These are phyloP conservation scores for Neonectria faginata DNA, from an alignment of 2,329 filamentous ascomycete species.

Conservation along the genomic window DNA sequence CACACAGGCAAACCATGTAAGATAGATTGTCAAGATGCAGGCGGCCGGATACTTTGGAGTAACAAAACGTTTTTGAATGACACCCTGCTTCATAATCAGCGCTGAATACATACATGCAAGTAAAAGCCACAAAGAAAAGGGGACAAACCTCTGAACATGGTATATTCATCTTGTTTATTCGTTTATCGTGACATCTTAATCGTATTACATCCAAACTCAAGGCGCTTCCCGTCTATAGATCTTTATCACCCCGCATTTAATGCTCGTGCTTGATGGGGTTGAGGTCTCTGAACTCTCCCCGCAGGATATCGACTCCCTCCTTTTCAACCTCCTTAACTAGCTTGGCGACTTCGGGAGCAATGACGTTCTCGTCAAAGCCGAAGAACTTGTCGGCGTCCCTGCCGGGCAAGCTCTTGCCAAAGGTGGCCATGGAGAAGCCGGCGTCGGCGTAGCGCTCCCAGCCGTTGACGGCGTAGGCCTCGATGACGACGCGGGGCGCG, in stretches of 20 bases:
- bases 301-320: conserved; percentile 47
- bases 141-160: conserved; percentile 11
- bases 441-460: conserved; percentile 73
- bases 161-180: conserved; percentile 29
- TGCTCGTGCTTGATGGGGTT: conserved; percentile 43
- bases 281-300: conserved; percentile 49
- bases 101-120: background rate
- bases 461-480: conserved; percentile 68
- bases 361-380: conserved; percentile 62
- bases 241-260: conserved; percentile 18
- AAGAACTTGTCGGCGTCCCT: conserved; percentile 67
- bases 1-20: background rate
- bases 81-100: background rate
- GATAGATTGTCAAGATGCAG: background rate
- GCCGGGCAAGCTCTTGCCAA: conserved; percentile 67
- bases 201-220: conserved; percentile 32
- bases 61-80: background rate
- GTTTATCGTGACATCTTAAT: conserved; percentile 24
- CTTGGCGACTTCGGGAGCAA: conserved; percentile 51
- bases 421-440: conserved; percentile 63
- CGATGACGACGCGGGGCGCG: conserved; percentile 67
- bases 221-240: conserved; percentile 23
- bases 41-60: background rate
- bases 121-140: background rate
- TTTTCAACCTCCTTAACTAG: conserved; percentile 47